Evolutionary conservation across 352 stramenopile genomes (phyloP).

Genomic region (Pythium sukuiense): DNA sequence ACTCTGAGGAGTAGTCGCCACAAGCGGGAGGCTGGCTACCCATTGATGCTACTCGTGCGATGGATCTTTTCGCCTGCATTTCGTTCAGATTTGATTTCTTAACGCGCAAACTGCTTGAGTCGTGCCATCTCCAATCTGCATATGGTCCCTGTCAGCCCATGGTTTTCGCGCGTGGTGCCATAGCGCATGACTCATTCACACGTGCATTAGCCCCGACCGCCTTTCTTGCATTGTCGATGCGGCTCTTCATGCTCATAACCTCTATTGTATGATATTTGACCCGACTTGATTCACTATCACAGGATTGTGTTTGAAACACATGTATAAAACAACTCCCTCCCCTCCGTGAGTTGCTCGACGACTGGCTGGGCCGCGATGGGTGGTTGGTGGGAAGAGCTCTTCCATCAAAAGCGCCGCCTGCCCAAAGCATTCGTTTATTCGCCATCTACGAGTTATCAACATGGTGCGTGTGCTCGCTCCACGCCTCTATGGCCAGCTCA

Average conservation of each 20-base stretch:
- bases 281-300: not conserved
- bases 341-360: not conserved
- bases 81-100: no score
- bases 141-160: no score
- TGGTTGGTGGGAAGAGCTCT: slow-evolving; percentile 2
- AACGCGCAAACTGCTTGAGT: no score
- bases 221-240: no score
- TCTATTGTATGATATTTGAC: not conserved
- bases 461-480: slow-evolving; percentile 35
- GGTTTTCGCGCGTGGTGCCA: no score
- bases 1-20: not conserved
- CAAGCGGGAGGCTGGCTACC: no score
- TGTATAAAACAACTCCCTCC: slow-evolving; percentile 1
- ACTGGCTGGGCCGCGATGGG: slow-evolving; percentile 9
- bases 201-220: no score
- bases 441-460: slow-evolving; percentile 75
- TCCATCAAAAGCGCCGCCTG: not conserved
- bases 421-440: slow-evolving; percentile 75
- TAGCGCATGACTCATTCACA: no score
- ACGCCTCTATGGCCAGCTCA: no score
- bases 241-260: not conserved
- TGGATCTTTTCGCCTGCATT: no score
- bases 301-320: not conserved
- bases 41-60: no score
- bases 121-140: no score